phyloP scores from a whole-genome alignment of 1,284 basidiomycete genomes.

The Fistulinella cinereoalba region DNA sequence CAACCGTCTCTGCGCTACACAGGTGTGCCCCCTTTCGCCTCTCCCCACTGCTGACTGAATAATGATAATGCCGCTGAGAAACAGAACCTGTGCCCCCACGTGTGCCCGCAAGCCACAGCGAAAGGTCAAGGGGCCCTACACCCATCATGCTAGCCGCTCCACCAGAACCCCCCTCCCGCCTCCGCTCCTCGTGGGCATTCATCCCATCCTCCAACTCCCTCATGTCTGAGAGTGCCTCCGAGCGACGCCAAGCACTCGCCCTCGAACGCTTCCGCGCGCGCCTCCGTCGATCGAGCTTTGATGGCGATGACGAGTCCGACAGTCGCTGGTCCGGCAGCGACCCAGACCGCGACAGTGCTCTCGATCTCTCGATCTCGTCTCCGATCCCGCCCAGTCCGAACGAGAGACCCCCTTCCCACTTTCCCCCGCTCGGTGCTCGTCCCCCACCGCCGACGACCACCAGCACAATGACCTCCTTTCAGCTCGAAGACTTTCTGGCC shows the following conservation, averaged over 20 bases:
- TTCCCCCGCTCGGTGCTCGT: conserved; percentile 7
- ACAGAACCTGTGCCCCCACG: conserved; percentile 18
- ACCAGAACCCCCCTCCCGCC: conserved; percentile 20
- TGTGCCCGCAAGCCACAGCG: conserved; percentile 10
- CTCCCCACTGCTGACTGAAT: too few species aligned
- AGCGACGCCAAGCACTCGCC: conserved; percentile 35
- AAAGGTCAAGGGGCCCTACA: conserved; percentile 19
- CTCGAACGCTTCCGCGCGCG: conserved; percentile 30
- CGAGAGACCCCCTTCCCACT: conserved; percentile 5
- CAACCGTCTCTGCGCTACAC: too few species aligned
- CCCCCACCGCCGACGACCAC: conserved; percentile 6
- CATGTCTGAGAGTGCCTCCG: conserved; percentile 42
- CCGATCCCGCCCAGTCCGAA: conserved; percentile 15
- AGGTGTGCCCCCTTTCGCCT: too few species aligned
- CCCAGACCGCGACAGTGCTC: conserved; percentile 13
- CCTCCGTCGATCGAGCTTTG: conserved; percentile 21
- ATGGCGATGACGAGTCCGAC: conserved; percentile 28
- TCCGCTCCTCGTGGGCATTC: conserved; percentile 29
- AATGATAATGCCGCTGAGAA: too few species aligned
- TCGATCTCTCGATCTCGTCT: conserved; percentile 12
- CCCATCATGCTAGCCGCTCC: conserved; percentile 10
- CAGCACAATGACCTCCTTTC: too few species aligned
- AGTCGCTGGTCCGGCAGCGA: conserved; percentile 24
- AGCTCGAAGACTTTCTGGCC: conserved; percentile 25
- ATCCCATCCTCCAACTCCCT: conserved; percentile 41